These are phyloP conservation scores for Arthrobotrys musiformis DNA, from an alignment of 2,329 filamentous ascomycete species.

Conservation along the genomic window DNA sequence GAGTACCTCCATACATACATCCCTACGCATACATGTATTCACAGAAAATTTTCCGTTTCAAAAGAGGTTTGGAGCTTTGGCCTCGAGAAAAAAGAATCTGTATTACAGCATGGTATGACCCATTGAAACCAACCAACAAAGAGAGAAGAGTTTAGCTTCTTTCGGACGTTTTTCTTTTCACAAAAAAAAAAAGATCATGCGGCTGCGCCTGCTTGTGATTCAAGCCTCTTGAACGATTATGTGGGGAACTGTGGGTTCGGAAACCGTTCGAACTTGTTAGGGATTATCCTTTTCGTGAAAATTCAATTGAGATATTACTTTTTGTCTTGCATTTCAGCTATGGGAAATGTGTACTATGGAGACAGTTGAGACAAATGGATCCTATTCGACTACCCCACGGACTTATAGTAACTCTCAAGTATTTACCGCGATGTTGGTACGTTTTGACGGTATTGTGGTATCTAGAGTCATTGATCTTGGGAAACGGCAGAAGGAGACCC, in stretches of 20 bases:
- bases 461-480: not conserved
- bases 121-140: constrained; percentile 19
- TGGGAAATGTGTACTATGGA: not conserved
- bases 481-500: constrained; percentile 3
- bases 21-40: no score
- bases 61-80: constrained; percentile 14
- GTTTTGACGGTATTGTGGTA: no score
- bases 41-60: constrained; percentile 27
- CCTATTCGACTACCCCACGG: constrained; percentile 13
- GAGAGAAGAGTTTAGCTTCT: constrained; percentile 10
- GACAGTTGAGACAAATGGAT: constrained; percentile 28
- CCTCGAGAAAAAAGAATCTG: not conserved
- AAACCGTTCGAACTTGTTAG: not conserved
- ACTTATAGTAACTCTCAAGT: not conserved
- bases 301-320: constrained; percentile 8
- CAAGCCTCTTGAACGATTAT: no score
- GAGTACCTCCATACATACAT: no score
- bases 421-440: constrained; percentile 13
- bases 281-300: no score
- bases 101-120: constrained; percentile 17
- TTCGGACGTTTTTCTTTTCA: no score
- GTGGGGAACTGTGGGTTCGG: constrained; percentile 18
- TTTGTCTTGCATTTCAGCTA: constrained; percentile 27
- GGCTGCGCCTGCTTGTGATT: constrained; percentile 40
- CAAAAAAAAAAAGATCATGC: not conserved